Evolutionary conservation across 352 stramenopile genomes (phyloP).

Genomic region (Globisporangium emineosum): DNA sequence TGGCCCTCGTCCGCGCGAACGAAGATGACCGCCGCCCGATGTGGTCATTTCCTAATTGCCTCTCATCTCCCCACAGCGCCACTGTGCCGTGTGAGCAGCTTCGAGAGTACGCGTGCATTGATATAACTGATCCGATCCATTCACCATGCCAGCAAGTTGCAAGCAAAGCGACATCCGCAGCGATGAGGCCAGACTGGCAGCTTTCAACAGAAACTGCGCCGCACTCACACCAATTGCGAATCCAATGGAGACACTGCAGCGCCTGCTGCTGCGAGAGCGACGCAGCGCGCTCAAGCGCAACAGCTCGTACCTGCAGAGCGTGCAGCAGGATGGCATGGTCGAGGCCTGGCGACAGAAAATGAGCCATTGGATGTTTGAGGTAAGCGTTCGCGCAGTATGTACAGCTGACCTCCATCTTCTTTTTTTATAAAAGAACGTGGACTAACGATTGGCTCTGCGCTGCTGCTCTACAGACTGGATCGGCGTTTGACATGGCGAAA

Average conservation of each 20-base stretch:
- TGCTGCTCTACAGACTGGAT: constrained; percentile 10
- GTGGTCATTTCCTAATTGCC: constrained; percentile 7
- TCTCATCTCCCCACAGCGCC: neutral
- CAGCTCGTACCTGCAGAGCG: constrained; percentile 23
- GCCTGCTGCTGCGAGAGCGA: constrained; percentile 9
- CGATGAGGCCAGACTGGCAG: neutral
- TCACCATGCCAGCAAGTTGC: neutral
- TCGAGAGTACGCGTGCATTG: neutral
- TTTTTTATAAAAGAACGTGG: neutral
- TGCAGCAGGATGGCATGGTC: constrained; percentile 42
- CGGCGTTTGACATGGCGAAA: constrained; percentile 17
- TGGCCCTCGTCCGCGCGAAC: neutral
- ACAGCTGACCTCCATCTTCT: neutral
- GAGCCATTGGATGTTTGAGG: constrained; percentile 49
- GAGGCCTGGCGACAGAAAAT: constrained; percentile 44
- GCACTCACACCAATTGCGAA: neutral
- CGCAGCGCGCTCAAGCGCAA: constrained; percentile 3
- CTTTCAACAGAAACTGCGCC: neutral
- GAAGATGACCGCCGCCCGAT: neutral
- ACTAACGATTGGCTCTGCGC: constrained; percentile 4
- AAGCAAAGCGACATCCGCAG: neutral
- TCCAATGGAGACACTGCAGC: constrained; percentile 15
- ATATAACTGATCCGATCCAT: neutral
- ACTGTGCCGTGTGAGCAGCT: neutral
- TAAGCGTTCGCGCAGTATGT: constrained; percentile 10